Base-by-base conservation (phyloP, 257 asterid genomes). In the Knoxia roxburghii region DNA sequence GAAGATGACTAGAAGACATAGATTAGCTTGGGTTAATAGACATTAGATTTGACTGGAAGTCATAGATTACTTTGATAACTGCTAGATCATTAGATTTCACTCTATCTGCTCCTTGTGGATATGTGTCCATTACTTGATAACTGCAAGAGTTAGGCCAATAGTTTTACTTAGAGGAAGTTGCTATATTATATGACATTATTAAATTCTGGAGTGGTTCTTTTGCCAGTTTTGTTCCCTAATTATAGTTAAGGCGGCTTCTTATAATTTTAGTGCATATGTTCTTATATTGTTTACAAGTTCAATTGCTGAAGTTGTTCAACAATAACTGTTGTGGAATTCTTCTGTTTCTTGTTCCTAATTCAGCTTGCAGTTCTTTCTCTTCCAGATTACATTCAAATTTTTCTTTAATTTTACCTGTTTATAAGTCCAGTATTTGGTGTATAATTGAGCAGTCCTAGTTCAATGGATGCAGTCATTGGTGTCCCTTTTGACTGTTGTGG, bases 51-150 rank as follows among this genome's bases (percentile, higher is more conserved):
- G n/a, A n/a, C n/a, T n/a, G n/a, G n/a, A n/a, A n/a, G n/a, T n/a
- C n/a, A n/a, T n/a, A n/a, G n/a, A n/a, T n/a, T n/a, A n/a, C n/a
- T n/a, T n/a, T n/a, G n/a, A n/a, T n/a, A n/a, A n/a, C n/a, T n/a
- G n/a, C n/a, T n/a, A n/a, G n/a, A n/a, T n/a, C n/a, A n/a, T n/a
- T n/a, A n/a, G n/a, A 96, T 95, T 84, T 86, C 95, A 81, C 85
- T 79, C 80, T 89, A 82, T 87, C 90, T 89, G 89, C 86, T 77
- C 81, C 83, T 80, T 87, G 81, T 89, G 90, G 95, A 75, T 79
- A 77, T 84, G 74, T 90, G 89, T 82, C 83, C 76, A 65, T 74
- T 73, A 71, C 78, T 72, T 79, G 65, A 40, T 83, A 49, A 48
- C 84, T 84, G 83, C 74, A 84, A 79, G 87, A 72, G 62, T 74